phyloP scores from a whole-genome alignment of 306 rosid species.

The Dalbergia cultrata region DNA sequence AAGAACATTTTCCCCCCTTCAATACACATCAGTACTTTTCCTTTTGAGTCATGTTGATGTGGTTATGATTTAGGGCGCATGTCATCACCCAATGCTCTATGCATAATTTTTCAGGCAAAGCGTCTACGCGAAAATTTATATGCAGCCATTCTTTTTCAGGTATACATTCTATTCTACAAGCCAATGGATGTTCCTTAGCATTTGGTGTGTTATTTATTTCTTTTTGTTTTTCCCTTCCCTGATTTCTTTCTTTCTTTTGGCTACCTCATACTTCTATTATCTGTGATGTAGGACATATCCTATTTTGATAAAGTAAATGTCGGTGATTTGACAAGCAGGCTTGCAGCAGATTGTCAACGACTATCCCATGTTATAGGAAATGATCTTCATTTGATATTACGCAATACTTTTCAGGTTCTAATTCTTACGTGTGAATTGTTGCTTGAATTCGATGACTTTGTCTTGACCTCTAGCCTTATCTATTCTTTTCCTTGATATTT shows the following conservation, averaged over 20 bases:
- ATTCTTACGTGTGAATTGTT: constrained; percentile 37
- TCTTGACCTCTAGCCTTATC: constrained; percentile 12
- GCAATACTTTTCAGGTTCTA: constrained; percentile 72
- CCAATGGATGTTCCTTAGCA: constrained; percentile 3
- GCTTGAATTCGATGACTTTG: constrained; percentile 25
- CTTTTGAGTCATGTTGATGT: constrained; percentile 13
- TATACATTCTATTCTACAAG: constrained; percentile 36
- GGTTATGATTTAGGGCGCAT: constrained; percentile 33
- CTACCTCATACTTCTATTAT: constrained; percentile 34
- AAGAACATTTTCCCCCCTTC: background rate
- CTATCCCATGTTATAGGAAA: constrained; percentile 71
- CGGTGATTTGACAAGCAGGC: constrained; percentile 87
- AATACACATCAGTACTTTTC: constrained; percentile 1
- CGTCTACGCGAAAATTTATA: constrained; percentile 66
- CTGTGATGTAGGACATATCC: constrained; percentile 67
- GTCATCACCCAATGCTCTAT: constrained; percentile 39
- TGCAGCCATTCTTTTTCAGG: constrained; percentile 74
- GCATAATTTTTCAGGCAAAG: constrained; percentile 65
- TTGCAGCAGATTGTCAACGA: constrained; percentile 80
- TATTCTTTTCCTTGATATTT: constrained; percentile 50
- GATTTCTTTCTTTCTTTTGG: constrained; percentile 14
- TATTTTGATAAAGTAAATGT: constrained; percentile 79
- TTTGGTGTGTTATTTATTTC: constrained; percentile 24
- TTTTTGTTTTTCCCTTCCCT: constrained; percentile 1
- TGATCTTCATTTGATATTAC: constrained; percentile 67